phyloP scores from a whole-genome alignment of 768 basidiomycete genomes.

The Infundibulicybe gibba region DNA sequence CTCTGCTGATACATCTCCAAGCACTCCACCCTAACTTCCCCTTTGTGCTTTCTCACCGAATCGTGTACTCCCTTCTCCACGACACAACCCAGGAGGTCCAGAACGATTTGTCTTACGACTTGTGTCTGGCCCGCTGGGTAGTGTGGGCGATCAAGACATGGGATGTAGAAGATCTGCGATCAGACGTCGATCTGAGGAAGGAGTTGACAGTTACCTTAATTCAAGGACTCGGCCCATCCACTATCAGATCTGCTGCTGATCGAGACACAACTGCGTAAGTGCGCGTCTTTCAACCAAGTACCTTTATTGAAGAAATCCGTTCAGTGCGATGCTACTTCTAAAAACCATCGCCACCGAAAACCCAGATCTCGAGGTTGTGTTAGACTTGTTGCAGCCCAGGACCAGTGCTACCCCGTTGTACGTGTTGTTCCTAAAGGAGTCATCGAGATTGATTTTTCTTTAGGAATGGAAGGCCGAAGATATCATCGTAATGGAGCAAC shows the following conservation, averaged over 20 bases:
- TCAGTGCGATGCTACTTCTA: conserved; percentile 29
- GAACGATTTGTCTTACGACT: conserved; percentile 43
- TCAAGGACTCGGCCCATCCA: conserved; percentile 40
- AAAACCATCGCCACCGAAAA: conserved; percentile 34
- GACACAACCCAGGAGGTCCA: conserved; percentile 13
- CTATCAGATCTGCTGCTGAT: conserved; percentile 7
- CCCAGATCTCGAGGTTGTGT: conserved; percentile 25
- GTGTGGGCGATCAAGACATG: conserved; percentile 53
- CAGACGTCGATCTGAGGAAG: conserved; percentile 38
- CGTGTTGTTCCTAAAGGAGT: conserved; percentile 3
- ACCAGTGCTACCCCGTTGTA: conserved; percentile 8
- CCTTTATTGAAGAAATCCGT: neutral
- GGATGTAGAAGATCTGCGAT: conserved; percentile 21
- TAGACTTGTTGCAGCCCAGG: conserved; percentile 15
- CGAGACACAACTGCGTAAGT: conserved; percentile 30
- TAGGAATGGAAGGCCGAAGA: conserved; percentile 51
- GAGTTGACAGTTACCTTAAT: conserved; percentile 43
- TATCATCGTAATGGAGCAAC: conserved; percentile 52
- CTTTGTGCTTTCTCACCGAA: conserved; percentile 39
- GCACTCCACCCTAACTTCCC: conserved; percentile 54
- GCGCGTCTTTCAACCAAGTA: neutral
- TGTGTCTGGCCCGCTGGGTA: conserved; percentile 68
- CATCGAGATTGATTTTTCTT: neutral
- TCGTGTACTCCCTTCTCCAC: conserved; percentile 32
- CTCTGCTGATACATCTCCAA: conserved; percentile 56